A percentile compares a stretch with the other conserved stretches of the same genome.
Evolutionary conservation across 192 early-diverging fungal species (phyloP).

Genomic region (Mortierella claussenii): DNA sequence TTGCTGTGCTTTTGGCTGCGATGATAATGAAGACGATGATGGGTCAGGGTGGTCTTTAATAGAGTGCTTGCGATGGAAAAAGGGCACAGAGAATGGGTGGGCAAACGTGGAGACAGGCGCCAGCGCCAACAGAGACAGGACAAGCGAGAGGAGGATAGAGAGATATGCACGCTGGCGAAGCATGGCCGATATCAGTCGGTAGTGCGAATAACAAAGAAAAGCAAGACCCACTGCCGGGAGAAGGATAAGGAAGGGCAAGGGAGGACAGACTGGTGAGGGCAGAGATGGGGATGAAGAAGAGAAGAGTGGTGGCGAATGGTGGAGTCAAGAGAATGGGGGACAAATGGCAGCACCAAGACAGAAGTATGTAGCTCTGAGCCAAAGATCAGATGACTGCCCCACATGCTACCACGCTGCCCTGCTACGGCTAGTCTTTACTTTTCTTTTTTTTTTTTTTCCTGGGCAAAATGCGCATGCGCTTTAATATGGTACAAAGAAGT

Average conservation of each 20-base stretch:
- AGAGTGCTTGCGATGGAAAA: no score
- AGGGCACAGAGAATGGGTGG: conserved; percentile 20
- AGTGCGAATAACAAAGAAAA: not conserved
- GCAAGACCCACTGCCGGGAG: no score
- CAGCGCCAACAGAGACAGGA: conserved; percentile 15
- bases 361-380: not conserved
- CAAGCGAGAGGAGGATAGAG: conserved; percentile 2
- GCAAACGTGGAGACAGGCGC: not conserved
- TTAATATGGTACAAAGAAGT: not conserved
- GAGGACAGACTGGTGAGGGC: not conserved
- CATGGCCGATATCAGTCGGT: conserved; percentile 15
- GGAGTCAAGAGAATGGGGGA: not conserved
- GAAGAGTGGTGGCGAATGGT: not conserved
- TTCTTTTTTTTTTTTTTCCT: no score
- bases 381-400: not conserved
- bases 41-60: no score
- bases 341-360: not conserved
- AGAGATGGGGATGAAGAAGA: not conserved
- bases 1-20: conserved; percentile 2
- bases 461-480: no score
- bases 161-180: conserved; percentile 21
- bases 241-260: not conserved
- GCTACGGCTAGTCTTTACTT: no score
- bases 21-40: no score
- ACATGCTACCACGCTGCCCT: no score